Evolutionary conservation across 805 yeast species (phyloP).

Genomic region (Ascoidea rubescens): DNA sequence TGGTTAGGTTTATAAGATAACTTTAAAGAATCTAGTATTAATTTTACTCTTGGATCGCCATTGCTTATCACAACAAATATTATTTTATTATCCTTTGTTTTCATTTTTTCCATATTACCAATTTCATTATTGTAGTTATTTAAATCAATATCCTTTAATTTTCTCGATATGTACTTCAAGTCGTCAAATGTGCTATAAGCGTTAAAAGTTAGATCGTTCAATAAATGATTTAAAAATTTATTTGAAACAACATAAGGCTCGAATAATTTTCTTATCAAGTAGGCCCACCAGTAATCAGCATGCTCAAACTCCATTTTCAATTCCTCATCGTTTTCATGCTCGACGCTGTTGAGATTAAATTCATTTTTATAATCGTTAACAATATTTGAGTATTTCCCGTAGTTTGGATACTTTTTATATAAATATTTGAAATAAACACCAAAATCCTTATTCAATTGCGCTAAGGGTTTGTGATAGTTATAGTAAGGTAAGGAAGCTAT

Average conservation of each 20-base stretch:
- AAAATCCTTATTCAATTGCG: slow-evolving; percentile 15
- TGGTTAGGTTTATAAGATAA: slow-evolving; percentile 13
- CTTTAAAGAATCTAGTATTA: slow-evolving; percentile 31
- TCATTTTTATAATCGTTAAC: slow-evolving; percentile 16
- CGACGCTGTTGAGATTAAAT: slow-evolving; percentile 4
- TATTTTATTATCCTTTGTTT: slow-evolving; percentile 17
- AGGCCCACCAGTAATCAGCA: slow-evolving; percentile 41
- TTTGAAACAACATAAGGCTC: slow-evolving; percentile 19
- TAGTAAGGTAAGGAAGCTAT: slow-evolving; percentile 25
- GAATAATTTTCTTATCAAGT: slow-evolving; percentile 31
- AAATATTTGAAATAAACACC: slow-evolving; percentile 23
- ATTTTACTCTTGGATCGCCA: slow-evolving; percentile 42
- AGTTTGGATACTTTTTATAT: slow-evolving; percentile 36
- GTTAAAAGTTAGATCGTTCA: slow-evolving; percentile 34
- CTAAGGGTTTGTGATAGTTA: slow-evolving; percentile 23
- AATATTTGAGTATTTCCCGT: slow-evolving; percentile 32
- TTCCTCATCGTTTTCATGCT: slow-evolving; percentile 12
- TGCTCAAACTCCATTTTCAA: slow-evolving; percentile 1
- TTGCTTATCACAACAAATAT: slow-evolving; percentile 38
- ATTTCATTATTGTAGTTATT: background rate
- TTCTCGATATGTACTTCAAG: slow-evolving; percentile 29
- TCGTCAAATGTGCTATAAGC: slow-evolving; percentile 45
- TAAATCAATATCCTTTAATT: slow-evolving; percentile 10
- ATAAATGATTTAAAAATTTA: slow-evolving; percentile 29
- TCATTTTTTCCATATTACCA: background rate